Conservation (phyloP, 2,329 filamentous ascomycete species). For the Dothistroma septosporum region DNA sequence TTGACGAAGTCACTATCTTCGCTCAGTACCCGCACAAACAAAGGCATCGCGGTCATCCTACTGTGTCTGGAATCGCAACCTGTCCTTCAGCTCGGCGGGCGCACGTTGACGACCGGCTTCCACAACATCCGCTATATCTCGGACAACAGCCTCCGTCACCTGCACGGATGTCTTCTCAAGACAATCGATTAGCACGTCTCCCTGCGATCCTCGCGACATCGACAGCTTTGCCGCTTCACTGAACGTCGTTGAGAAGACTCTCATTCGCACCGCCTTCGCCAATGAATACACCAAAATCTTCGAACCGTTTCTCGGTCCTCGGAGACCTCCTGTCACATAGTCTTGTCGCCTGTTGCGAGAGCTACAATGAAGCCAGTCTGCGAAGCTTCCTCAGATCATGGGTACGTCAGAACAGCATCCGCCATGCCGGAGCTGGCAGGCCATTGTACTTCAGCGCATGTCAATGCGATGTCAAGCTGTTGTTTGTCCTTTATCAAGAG, state of each 20-base stretch:
- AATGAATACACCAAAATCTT: slow-evolving; percentile 3
- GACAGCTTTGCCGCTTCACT: slow-evolving; percentile 5
- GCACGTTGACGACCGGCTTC: background rate
- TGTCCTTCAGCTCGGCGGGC: background rate
- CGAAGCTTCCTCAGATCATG: slow-evolving; percentile 5
- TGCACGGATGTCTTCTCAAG: background rate
- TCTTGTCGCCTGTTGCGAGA: background rate
- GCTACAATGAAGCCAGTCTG: background rate
- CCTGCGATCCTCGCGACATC: slow-evolving; percentile 5
- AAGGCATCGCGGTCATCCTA: background rate
- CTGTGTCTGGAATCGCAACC: background rate
- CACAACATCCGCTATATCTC: background rate
- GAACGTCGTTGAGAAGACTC: background rate
- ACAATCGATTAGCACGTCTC: slow-evolving; percentile 5
- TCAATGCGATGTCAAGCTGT: slow-evolving; percentile 1
- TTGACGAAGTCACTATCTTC: slow-evolving; percentile 27
- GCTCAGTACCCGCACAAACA: background rate
- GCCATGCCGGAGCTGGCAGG: background rate
- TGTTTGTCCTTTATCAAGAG: slow-evolving; percentile 2
- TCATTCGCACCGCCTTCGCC: background rate
- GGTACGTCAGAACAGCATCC: slow-evolving; percentile 4
- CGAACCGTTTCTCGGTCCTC: background rate
- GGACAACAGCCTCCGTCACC: slow-evolving; percentile 3
- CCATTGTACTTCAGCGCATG: background rate
- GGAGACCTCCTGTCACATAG: slow-evolving; percentile 1